Evolutionary conservation across 2,329 filamentous ascomycete genomes (phyloP), one percentile per base, ranked within the genome.

Genomic region (Cladophialophora psammophila): DNA sequence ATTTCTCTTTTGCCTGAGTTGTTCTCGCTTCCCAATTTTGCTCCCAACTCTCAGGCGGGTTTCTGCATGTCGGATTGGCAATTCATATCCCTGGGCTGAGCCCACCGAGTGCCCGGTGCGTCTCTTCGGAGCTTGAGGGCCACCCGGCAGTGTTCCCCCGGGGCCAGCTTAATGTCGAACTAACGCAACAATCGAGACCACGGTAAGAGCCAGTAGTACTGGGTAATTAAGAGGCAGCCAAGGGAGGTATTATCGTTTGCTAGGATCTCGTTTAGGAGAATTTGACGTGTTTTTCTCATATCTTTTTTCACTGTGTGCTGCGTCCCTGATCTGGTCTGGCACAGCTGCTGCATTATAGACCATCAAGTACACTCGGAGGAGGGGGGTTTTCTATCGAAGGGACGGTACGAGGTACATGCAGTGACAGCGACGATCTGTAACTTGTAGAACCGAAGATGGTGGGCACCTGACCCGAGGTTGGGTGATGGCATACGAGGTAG

Each of bases 1-100:
- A 61, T 61, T 61, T 61, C 59, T 61, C 59, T 61, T 60, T 53
- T 53, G 45, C 34, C n/a, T 13, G 48, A 53, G 42, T 53, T 53
- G 59, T 53, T 61, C 59, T 61, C 59, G 59, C 59, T 61, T 61
- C 59, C 31, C 59, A 38, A 53, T 52, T 52, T 61, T 40, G 32
- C 40, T 40, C 45, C 38, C 31, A 36, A 26, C 26, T 50, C 57
- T 18, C 42, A 60, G 57, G 42, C 57, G 40, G 48, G 32, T 61
- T 53, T 40, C 48, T 61, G 32, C 59, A 38, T 45, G 42, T 61
- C 20, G 20, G 45, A 61, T 61, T 61, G 59, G 59, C 59, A 61
- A 35, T 52, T 53, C 15, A 38, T 31, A 40, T 40, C 34, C 59
- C 32, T 61, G 59, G 48, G n/a, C 48, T 50, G 18, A 18, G 18